phyloP scores from a whole-genome alignment of 495 filamentous ascomycete genomes.

The Neurospora sp. region DNA sequence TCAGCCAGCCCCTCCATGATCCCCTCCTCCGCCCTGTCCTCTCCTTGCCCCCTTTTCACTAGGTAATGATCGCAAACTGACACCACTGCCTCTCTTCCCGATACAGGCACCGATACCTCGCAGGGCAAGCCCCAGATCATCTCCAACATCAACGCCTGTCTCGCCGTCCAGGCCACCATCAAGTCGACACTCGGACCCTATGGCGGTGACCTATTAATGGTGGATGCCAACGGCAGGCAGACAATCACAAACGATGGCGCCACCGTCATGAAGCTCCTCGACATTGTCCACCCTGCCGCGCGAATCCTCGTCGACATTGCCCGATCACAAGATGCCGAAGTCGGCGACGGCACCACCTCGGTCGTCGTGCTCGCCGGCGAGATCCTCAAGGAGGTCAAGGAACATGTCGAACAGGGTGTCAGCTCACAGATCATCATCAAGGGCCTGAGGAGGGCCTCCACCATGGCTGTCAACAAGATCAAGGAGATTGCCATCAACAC shows the following conservation, averaged over 20 bases:
- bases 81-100: slow-evolving; percentile 1
- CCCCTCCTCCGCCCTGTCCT: slow-evolving; percentile 1
- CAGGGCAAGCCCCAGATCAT: slow-evolving; percentile 96
- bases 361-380: slow-evolving; percentile 94
- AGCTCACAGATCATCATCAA: slow-evolving; percentile 97
- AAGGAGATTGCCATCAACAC: slow-evolving; percentile 94
- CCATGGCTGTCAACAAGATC: slow-evolving; percentile 96
- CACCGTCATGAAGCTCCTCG: slow-evolving; percentile 96
- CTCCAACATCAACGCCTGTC: slow-evolving; percentile 96
- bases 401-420: slow-evolving; percentile 91
- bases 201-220: slow-evolving; percentile 89
- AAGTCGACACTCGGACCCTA: slow-evolving; percentile 95
- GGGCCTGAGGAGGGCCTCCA: slow-evolving; percentile 77
- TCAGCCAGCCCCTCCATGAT: slow-evolving; percentile 26
- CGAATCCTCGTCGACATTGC: slow-evolving; percentile 98
- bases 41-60: slow-evolving; percentile 2
- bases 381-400: slow-evolving; percentile 90
- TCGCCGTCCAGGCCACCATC: slow-evolving; percentile 94
- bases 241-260: slow-evolving; percentile 99
- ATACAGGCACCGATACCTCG: slow-evolving; percentile 83
- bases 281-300: slow-evolving; percentile 96
- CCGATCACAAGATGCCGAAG: slow-evolving; percentile 96
- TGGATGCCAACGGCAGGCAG: slow-evolving; percentile 88
- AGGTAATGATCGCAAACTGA: slow-evolving; percentile 10
- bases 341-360: slow-evolving; percentile 94